Base-by-base conservation (phyloP, 164 flowering plant species). In the Piper longum region DNA sequence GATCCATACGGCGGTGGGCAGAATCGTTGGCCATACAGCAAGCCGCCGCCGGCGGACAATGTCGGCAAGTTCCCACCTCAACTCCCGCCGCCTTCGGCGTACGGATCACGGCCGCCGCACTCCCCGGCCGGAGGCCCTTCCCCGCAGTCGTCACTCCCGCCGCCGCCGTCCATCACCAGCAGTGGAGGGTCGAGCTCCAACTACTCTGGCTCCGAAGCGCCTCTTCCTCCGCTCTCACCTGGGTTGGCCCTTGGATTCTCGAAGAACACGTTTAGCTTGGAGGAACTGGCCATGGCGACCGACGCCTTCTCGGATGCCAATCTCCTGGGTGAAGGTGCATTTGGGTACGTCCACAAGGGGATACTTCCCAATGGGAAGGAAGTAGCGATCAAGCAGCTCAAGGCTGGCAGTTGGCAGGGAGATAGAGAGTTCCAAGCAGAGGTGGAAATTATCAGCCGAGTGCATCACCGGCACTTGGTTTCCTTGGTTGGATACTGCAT, bases 231-330 rank as follows among this genome's bases (percentile, higher is more conserved):
- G 11, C 85, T 85, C 9, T 76, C 92, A 4, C 91, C 96, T 0
- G 85, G 87, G 56, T 52, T 83, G 63, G 62, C 82, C 7, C 64
- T 86, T 16, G 85, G 90, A 12, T 80, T 86, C 65, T 76, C 90
- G 36, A 83, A 83, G 75, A 88, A 91, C 74, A 77, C 86, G 45
- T 93, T 90, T 66, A 78, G 85, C 1, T 84, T 83, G 56, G 96
- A 93, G 64, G 97, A 93, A 69, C 68, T 93, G 66, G 82, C 86
- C 1, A 79, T 79, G 83, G 99, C 99, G 44, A 93, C 99, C 1
- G 80, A 93, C 72, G 92, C 92, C 11, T 93, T 93, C 78, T 90
- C 97, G 3, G 71, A 83, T 59, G 85, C 92, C 41, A 88, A 67
- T 52, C 56, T 61, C n/a, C 70, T 67, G 8, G 70, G 70, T 4